These are phyloP conservation scores for Chaetothyriales sp. DNA, from an alignment of 2,329 filamentous ascomycete genomes.

Conservation along the genomic window DNA sequence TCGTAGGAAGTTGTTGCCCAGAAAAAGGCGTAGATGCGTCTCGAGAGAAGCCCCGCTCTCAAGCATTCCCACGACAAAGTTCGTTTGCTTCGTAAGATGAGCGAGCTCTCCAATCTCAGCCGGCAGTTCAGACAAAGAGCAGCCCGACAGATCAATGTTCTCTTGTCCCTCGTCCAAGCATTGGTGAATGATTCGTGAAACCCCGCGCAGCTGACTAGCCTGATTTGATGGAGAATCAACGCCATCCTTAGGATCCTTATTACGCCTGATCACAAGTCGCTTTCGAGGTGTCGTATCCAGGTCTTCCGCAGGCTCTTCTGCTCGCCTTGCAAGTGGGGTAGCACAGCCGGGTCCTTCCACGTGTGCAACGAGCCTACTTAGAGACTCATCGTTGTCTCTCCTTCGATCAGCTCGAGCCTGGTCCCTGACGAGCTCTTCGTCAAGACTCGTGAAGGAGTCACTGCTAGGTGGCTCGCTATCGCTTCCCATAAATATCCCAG, in stretches of 20 bases:
- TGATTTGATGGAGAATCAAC: neutral
- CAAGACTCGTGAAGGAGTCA: conserved; percentile 25
- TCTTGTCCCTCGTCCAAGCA: conserved; percentile 33
- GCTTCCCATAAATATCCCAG: conserved; percentile 36
- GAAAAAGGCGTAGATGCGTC: conserved; percentile 30
- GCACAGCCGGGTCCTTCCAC: neutral
- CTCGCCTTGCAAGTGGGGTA: neutral
- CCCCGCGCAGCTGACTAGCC: conserved; percentile 22
- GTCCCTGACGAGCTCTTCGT: conserved; percentile 23
- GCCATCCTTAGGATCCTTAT: neutral
- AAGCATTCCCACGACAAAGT: conserved; percentile 13
- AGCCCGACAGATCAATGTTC: conserved; percentile 32
- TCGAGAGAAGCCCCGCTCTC: conserved; percentile 20
- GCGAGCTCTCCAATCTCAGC: conserved; percentile 7
- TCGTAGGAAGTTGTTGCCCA: conserved; percentile 30
- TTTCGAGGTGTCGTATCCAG: neutral
- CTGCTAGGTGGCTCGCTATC: conserved; percentile 27
- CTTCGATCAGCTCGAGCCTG: neutral
- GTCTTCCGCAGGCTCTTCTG: neutral
- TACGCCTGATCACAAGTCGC: neutral
- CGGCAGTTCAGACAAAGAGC: conserved; percentile 9
- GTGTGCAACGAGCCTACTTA: neutral
- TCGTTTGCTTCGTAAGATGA: conserved; percentile 15
- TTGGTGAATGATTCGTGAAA: conserved; percentile 26
- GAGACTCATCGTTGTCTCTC: neutral